Evolutionary conservation across 495 filamentous ascomycete genomes (phyloP), one percentile per base, ranked within the genome.

Genomic region (Daldinia loculata): DNA sequence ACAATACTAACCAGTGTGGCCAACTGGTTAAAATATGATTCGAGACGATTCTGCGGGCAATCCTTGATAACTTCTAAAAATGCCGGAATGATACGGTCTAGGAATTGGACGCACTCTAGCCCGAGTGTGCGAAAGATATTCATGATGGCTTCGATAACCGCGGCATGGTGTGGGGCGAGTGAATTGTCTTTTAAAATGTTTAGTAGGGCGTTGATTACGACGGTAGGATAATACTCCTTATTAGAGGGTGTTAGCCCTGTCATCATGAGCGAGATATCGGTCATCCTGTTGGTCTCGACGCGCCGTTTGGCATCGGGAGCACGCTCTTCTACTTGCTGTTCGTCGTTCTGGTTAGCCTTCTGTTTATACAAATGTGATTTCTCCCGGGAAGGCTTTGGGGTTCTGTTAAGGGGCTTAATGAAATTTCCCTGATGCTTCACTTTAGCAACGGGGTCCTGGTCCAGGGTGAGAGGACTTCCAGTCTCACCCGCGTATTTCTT

Each of bases 101-200:
- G 86, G 77, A 97, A 98, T 2, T 92, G 90, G 32, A 99, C 94
- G 76, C 96, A 98, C 77, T 98, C 97, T 69, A 97, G 78, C 1
- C 95, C 95, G 57, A 98, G 82, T 6, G 96, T 98, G 72, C 95
- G 93, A 81, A 98, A 99, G 59, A 98, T 98, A 62, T 92, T 97
- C 88, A 99, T 98, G 69, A 99, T 95, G 1, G 96, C 95, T 78
- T 98, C 95, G 64, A 99, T 93, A n/a, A 98, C 95, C 8, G 90
- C 90, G 2, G 93, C 95, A 75, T 99, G 95, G 74, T 96, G 93
- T 70, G 95, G 90, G 6, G 89, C 85, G 51, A 98, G 81, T 2
- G 95, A 97, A 45, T 88, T 89, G 74, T 99, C 95, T 69, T 93
- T 93, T 45, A 99, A 80, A 61, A 99, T 92, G 57, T 93, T 90